These are phyloP conservation scores for Chaetomium globosum DNA, from an alignment of 2,329 filamentous ascomycete genomes.

Conservation along the genomic window DNA sequence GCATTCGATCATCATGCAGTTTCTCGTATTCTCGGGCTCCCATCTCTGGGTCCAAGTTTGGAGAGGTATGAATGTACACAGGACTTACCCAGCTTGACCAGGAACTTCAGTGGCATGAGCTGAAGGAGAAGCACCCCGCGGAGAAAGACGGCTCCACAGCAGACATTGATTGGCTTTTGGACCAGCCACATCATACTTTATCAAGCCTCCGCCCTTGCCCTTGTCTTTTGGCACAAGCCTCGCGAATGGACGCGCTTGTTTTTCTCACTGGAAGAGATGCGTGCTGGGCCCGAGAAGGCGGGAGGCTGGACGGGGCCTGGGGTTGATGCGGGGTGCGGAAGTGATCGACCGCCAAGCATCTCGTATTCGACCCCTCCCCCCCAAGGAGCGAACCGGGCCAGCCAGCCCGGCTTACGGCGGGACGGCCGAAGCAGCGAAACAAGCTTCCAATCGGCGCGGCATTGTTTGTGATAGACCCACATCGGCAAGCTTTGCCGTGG, in stretches of 20 bases:
- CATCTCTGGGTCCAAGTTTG: background rate
- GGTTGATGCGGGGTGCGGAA: constrained; percentile 6
- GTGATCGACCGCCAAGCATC: constrained; percentile 19
- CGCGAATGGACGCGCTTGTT: background rate
- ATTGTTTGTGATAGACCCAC: background rate
- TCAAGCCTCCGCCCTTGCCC: background rate
- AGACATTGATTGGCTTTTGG: background rate
- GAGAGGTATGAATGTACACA: background rate
- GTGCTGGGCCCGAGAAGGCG: background rate
- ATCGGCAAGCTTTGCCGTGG: background rate
- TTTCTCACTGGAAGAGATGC: background rate
- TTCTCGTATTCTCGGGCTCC: constrained; percentile 17
- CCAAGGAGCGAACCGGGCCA: background rate
- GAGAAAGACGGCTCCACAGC: background rate
- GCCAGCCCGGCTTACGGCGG: constrained; percentile 21
- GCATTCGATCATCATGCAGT: constrained; percentile 8
- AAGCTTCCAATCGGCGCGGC: constrained; percentile 7
- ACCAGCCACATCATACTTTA: background rate
- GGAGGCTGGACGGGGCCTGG: background rate
- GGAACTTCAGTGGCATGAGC: too few species aligned
- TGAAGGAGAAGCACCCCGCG: background rate
- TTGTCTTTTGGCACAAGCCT: background rate
- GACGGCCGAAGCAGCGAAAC: constrained; percentile 10
- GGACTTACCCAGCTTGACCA: background rate
- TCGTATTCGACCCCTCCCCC: constrained; percentile 18